Evolutionary conservation across 148 eudicot species (phyloP).

Genomic region (Rhododendron ferrugineum): DNA sequence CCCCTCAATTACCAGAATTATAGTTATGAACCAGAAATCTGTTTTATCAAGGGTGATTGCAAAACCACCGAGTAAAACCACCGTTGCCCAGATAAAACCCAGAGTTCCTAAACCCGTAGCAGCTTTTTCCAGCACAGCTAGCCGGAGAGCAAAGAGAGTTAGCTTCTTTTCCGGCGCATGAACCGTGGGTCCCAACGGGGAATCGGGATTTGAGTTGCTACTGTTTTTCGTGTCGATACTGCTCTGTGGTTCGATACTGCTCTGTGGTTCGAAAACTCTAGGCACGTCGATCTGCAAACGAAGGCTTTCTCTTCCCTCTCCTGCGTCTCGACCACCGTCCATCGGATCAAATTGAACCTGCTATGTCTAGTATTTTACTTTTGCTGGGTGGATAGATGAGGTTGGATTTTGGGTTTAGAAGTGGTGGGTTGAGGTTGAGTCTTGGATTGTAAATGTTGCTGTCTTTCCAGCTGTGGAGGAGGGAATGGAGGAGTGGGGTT

Average conservation of each 20-base stretch:
- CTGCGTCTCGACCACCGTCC: slow-evolving; percentile 16
- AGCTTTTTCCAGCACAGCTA: slow-evolving; percentile 68
- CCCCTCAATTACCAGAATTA: slow-evolving; percentile 64
- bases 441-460: neutral
- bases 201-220: slow-evolving; percentile 16
- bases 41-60: slow-evolving; percentile 62
- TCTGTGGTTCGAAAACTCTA: slow-evolving; percentile 10
- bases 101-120: slow-evolving; percentile 78
- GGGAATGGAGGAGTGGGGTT: neutral
- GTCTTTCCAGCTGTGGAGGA: neutral
- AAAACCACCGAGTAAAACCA: slow-evolving; percentile 84
- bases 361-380: neutral
- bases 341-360: slow-evolving; percentile 7
- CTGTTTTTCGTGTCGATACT: slow-evolving; percentile 29
- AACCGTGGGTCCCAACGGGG: neutral
- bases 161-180: slow-evolving; percentile 69
- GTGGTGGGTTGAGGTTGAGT: neutral
- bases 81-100: slow-evolving; percentile 89
- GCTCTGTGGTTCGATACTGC: slow-evolving; percentile 46
- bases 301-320: slow-evolving; percentile 26
- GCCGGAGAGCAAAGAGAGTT: slow-evolving; percentile 76
- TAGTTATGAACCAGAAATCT: slow-evolving; percentile 81
- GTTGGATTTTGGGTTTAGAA: neutral
- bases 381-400: neutral
- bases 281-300: slow-evolving; percentile 37